Evolutionary conservation across 108 stramenopile species (phyloP), one percentile per base, ranked within the genome.

Genomic region (Heterococcus sp.): DNA sequence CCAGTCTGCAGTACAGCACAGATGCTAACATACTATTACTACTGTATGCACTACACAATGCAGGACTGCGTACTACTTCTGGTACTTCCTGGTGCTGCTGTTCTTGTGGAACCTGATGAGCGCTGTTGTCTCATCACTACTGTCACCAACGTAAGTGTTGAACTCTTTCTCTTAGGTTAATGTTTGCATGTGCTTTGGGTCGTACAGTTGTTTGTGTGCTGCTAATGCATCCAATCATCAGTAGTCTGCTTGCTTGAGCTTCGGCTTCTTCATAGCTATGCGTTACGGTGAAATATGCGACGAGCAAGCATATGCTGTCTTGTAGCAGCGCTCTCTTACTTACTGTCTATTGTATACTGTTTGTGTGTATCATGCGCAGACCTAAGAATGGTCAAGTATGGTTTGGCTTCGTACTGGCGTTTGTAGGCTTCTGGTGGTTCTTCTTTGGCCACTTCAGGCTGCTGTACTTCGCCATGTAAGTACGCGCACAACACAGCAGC

Each of bases 381-480:
- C 46, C 46, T 8, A 58, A 71, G 27, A 35, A 21, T 27, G 29
- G 26, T 35, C 32, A 32, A 33, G 78, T 79, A 28, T 79, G 38
- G 33, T 37, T 79, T 8, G 35, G 39, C n/a, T 79, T 79, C 8
- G 2, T 79, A 29, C 30, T 79, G 3, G 78, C 67, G 35, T 79
- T 79, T 37, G 2, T 79, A 26, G 78, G 78, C 3, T 79, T 79
- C 78, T 79, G 78, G 78, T 79, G 68, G 68, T 79, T 79, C 58
- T 79, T 79, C 71, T 79, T 79, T 35, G 78, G 36, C n/a, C 71
- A 79, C 78, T 79, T 72, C 63, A 21, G 78, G 14, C 70, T 79
- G 78, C 34, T 71, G 14, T 58, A 58, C 46, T 58, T 58, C 46
- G 46, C 46, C 21, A 58, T 58, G 46, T 58, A 21, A 58, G 46